These are phyloP conservation scores for Cornus kousa DNA, from an alignment of 148 eudicot genomes.

Conservation along the genomic window DNA sequence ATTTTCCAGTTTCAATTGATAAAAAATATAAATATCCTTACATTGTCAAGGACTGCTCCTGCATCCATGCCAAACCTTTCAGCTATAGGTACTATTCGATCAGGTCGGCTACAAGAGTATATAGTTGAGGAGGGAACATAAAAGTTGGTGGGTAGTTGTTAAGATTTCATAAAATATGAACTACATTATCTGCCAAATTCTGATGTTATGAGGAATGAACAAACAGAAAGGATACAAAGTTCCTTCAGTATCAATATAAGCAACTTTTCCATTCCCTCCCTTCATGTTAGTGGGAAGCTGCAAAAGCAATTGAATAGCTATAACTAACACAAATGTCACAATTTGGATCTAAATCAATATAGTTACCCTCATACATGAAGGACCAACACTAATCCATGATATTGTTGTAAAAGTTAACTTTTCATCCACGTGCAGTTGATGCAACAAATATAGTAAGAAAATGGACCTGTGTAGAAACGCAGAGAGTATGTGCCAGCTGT, in stretches of 20 bases:
- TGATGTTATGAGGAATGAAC: neutral
- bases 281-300: constrained; percentile 90
- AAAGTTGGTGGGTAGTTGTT: neutral
- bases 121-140: constrained; percentile 30
- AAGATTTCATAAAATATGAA: neutral
- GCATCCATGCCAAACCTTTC: constrained; percentile 99
- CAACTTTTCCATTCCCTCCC: constrained; percentile 97
- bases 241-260: constrained; percentile 97
- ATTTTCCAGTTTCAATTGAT: neutral
- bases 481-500: constrained; percentile 95
- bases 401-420: neutral
- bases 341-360: neutral
- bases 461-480: constrained; percentile 90
- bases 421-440: neutral
- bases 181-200: neutral
- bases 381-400: neutral
- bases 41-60: constrained; percentile 96
- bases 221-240: constrained; percentile 79
- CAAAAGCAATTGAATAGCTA: constrained; percentile 6
- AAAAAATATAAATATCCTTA: constrained; percentile 23
- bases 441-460: neutral
- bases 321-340: neutral
- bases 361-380: neutral
- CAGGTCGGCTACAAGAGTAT: constrained; percentile 70
- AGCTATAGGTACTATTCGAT: constrained; percentile 94